Evolutionary conservation across 495 filamentous ascomycete species (phyloP), one percentile per base, ranked within the genome.

Genomic region (Collariella sp.): DNA sequence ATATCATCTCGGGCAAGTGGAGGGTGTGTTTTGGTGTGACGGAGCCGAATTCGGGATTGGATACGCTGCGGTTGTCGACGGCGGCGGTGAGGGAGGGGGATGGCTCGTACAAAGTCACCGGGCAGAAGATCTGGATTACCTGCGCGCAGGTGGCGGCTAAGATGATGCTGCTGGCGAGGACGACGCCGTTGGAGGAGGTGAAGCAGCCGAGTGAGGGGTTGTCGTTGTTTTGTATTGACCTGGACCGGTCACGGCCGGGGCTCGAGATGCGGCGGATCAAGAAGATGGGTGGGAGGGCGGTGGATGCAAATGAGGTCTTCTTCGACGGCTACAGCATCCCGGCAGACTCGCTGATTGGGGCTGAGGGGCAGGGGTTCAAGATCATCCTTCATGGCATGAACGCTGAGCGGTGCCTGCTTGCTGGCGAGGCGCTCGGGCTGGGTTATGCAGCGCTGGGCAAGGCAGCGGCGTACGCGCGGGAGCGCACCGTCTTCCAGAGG

Each of bases 281-380:
- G 67, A 91, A 90, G 62, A 89, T 90, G 86, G 87, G 87, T 26
- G 84, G 84, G 3, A 72, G 84, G 11, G 85, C 85, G 0, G 77
- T 90, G n/a, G 85, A 88, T 64, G 87, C 86, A 4, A 90, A 90
- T 62, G 84, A 90, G 66, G 83, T 90, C 1, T 91, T 89, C 71
- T 89, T 90, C 65, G 85, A 89, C 60, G 78, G 82, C 53, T 91
- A 87, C 64, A 52, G 61, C 3, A 79, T 89, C 10, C 76, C 82
- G 0, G 74, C 68, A 2, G 73, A 83, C 47, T 69, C 79, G 0
- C 69, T 87, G 3, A 83, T 90, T 40, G 87, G 86, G 2, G 57
- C 78, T 20, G 86, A 89, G 61, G 81, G 79, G 39, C 72, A 86
- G 51, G 87, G 87, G 3, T 90, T 89, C 74, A 82, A 82, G 57